A percentile compares a stretch with the other conserved stretches of the same genome.
phyloP scores from a whole-genome alignment of 2,329 filamentous ascomycete genomes.

The Dryadomyces quercus-mongolicae region DNA sequence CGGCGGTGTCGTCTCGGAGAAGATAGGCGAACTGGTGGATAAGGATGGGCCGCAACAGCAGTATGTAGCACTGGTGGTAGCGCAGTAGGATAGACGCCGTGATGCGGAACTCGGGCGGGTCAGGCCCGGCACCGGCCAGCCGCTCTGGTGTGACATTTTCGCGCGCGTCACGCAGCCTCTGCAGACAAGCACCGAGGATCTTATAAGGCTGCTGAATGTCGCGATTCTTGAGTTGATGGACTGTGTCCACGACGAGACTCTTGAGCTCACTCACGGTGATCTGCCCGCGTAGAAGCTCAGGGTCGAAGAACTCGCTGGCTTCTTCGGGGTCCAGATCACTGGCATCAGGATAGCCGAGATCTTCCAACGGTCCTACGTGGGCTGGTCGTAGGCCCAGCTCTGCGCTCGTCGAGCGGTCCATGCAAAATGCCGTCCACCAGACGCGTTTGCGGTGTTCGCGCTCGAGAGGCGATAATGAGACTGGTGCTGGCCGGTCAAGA shows the following conservation, averaged over 20 bases:
- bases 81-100: constrained; percentile 7
- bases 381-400: constrained; percentile 4
- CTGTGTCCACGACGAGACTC: constrained; percentile 5
- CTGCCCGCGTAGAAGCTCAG: constrained; percentile 1
- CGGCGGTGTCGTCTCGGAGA: neutral
- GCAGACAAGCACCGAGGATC: neutral
- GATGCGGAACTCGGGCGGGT: neutral
- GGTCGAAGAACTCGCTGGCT: constrained; percentile 7
- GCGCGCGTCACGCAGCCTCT: neutral
- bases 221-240: neutral
- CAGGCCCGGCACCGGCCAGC: no score
- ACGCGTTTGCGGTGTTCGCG: constrained; percentile 24
- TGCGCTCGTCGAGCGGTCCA: constrained; percentile 21
- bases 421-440: constrained; percentile 30
- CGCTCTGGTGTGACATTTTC: neutral
- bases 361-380: neutral
- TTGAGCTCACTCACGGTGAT: constrained; percentile 9
- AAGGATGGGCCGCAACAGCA: constrained; percentile 8
- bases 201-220: neutral
- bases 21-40: constrained; percentile 7
- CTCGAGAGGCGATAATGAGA: constrained; percentile 8
- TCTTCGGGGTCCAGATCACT: neutral
- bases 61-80: constrained; percentile 9
- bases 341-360: neutral
- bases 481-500: constrained; percentile 25